Evolutionary conservation across 768 basidiomycete species (phyloP), one percentile per base, ranked within the genome.

Genomic region (Tricholoma matsutake): DNA sequence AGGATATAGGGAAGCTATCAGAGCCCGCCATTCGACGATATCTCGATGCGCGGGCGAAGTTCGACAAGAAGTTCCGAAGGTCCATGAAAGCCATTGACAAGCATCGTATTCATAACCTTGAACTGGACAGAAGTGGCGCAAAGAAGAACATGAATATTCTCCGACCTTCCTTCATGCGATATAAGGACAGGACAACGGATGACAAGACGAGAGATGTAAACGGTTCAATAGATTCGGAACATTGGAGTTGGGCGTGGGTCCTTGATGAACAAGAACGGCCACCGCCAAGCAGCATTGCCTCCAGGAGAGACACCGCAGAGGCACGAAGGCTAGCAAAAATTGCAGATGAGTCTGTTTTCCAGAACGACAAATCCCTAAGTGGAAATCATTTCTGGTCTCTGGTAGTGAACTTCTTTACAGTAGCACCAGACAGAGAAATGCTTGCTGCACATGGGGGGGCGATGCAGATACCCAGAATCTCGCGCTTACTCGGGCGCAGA

Each of bases 261-360:
- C 72, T 94, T 59, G 88, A 92, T 62, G 85, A 79, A 14, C 77
- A 84, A 55, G 95, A 97, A 74, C 79, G 81, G 18, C 96, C 96
- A 3, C 96, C 96, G 4, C 91, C 96, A 2, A 92, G 89, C 67
- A 95, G 94, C 57, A 93, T 98, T 65, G 91, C 92, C 32, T 87
- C 91, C n/a, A 78, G 95, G 59, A 76, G 94, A 57, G 96, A 98
- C 67, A 96, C 93, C 5, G 78, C 79, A 39, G 92, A 94, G 75
- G 92, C 92, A 9, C 78, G 86, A 25, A 77, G 82, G 67, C 76
- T 94, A 41, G 91, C 89, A 25, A 83, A 81, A 55, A 80, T 92
- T 35, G 92, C 92, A 5, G 92, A 93, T 68, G 80, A 83, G 70
- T 79, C 83, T 14, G 76, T 86, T 45, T 65, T 86, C 16, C 85